phyloP scores from a whole-genome alignment of 163 green algal genomes.

The Prototheca wickerhamii region DNA sequence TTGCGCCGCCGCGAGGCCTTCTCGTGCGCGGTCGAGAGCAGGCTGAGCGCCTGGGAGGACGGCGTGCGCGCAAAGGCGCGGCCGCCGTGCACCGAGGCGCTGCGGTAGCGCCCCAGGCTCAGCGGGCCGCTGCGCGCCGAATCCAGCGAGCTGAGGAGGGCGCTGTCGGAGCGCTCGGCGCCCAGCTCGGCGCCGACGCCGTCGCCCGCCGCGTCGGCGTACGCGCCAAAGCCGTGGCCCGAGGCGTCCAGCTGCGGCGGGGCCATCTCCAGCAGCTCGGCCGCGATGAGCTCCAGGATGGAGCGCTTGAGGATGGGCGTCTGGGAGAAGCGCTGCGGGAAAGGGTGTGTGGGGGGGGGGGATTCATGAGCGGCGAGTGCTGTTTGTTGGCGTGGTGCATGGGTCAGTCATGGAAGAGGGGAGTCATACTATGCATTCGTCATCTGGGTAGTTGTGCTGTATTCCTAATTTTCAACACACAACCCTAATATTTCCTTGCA shows the following conservation, averaged over 20 bases:
- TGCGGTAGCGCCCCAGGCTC: neutral
- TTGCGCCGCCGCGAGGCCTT: too few relatives aligned
- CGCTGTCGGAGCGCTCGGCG: too few relatives aligned
- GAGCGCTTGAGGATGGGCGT: conserved; percentile 64
- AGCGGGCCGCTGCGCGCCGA: too few relatives aligned
- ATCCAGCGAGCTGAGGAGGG: too few relatives aligned
- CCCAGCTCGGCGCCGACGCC: too few relatives aligned
- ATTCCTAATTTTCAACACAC: too few relatives aligned
- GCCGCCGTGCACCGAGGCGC: conserved; percentile 25
- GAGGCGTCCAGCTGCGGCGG: conserved; percentile 16
- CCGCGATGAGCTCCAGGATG: conserved; percentile 84
- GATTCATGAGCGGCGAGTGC: neutral
- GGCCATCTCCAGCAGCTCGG: conserved; percentile 62
- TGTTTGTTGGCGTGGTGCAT: neutral
- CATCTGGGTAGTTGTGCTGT: too few relatives aligned
- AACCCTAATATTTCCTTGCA: neutral
- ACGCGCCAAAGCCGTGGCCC: neutral
- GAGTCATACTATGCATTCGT: too few relatives aligned
- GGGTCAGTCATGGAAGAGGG: neutral
- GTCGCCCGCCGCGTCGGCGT: too few relatives aligned
- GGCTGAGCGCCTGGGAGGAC: conserved; percentile 14
- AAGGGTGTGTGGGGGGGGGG: neutral
- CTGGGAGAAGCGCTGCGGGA: conserved; percentile 60
- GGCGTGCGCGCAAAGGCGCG: conserved; percentile 13
- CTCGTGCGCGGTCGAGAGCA: too few relatives aligned